Conservation (phyloP, 371 early-diverging fungal genomes). For the Actinomortierella wolfii region DNA sequence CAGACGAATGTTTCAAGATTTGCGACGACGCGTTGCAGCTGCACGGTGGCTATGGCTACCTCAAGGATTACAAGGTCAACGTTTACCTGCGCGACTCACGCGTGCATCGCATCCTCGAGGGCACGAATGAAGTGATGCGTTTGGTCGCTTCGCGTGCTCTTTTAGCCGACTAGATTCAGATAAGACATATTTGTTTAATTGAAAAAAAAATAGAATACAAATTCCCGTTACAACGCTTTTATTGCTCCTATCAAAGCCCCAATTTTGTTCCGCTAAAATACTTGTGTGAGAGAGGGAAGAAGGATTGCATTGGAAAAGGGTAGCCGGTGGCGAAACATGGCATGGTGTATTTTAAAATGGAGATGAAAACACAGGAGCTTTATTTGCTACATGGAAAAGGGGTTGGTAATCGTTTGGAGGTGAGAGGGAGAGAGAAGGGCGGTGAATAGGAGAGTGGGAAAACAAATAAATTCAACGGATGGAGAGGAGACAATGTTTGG, state of each 20-base stretch:
- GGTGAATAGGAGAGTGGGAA: background rate
- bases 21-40: conserved; percentile 52
- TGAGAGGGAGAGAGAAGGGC: no score
- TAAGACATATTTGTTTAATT: background rate
- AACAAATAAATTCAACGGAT: background rate
- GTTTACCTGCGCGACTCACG: conserved; percentile 63
- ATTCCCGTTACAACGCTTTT: background rate
- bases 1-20: conserved; percentile 61
- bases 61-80: conserved; percentile 68
- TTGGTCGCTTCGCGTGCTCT: conserved; percentile 53
- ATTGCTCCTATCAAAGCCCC: no score
- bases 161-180: conserved; percentile 37
- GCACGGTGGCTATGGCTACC: conserved; percentile 68
- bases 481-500: background rate
- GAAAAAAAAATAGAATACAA: no score
- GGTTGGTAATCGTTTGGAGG: no score
- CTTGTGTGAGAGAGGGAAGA: no score
- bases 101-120: conserved; percentile 67
- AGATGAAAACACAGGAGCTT: no score
- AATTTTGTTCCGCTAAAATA: no score
- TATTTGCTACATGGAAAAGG: no score
- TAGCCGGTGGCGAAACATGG: no score
- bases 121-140: conserved; percentile 67
- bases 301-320: no score
- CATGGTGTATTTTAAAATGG: no score